Evolutionary conservation across 1,139 yeast species (phyloP), one percentile per base, ranked within the genome.

Genomic region (Debaryomyces psychrophilus): DNA sequence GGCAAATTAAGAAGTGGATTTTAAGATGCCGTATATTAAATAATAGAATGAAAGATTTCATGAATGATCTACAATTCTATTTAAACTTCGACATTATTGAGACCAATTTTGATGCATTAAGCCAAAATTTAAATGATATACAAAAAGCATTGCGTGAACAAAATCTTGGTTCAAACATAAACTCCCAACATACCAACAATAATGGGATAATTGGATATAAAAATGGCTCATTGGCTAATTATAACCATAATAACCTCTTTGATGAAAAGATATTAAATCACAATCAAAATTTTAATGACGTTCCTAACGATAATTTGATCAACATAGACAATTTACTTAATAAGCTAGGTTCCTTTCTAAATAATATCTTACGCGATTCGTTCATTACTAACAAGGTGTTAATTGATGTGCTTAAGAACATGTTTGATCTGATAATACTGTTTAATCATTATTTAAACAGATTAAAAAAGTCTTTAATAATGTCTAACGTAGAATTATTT

Each of bases 291-390:
- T 40, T 31, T 18, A 33, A 40, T 17, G 43, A 15, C 20, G 31
- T 34, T 18, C 20, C 31, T 22, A 26, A 31, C 25, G 12, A 17
- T 8, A 48, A 54, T 11, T 45, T 55, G 15, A 45, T 57, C n/a
- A 83, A 83, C 31, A 74, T 87, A 12, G 82, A 78, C 43, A 62
- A 68, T 12, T 67, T 88, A 29, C 76, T 77, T 52, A 68, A 66
- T 18, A 69, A 69, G 33, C 74, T 87, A 50, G 81, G 84, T 31
- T 73, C 77, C 5, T 85, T 79, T 55, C 67, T 89, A 50, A 87
- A 85, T 58, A 79, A 85, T 1, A 74, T 87, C 25, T 65, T 89
- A 56, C 78, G 83, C 52, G 89, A 85, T 52, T 81, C 90, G 22
- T 74, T 87, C 60, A 69, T 89, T 43, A 85, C 93, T 1, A 81